Conservation (phyloP, 139 green algal species). For the Haematococcus sp. region DNA sequence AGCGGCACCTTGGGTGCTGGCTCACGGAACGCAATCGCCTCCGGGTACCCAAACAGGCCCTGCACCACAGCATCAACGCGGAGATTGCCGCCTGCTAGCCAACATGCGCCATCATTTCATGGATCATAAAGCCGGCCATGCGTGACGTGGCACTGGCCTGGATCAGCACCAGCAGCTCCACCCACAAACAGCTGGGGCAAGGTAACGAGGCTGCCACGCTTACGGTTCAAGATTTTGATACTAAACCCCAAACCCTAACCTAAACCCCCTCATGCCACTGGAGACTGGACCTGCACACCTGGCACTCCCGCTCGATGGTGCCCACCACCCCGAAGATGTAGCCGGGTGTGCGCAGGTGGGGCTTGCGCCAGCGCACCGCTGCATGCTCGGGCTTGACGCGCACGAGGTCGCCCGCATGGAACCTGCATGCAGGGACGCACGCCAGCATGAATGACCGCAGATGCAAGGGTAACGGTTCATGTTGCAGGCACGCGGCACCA, state of each 20-base stretch:
- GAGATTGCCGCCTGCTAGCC: too few species aligned
- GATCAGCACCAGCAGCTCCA: too few species aligned
- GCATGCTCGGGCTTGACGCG: constrained; percentile 36
- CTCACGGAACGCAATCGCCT: constrained; percentile 27
- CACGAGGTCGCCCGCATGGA: constrained; percentile 26
- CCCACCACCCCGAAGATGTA: constrained; percentile 42
- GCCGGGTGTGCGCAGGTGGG: constrained; percentile 47
- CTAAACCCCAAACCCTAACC: too few species aligned
- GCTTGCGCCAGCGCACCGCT: constrained; percentile 29
- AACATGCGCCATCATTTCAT: too few species aligned
- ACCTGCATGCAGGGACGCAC: constrained; percentile 8
- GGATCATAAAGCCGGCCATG: too few species aligned
- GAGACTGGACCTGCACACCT: not conserved
- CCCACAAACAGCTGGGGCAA: too few species aligned
- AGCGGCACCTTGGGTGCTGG: constrained; percentile 16
- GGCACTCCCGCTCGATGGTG: constrained; percentile 17
- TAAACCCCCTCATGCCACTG: too few species aligned
- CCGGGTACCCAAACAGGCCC: constrained; percentile 31
- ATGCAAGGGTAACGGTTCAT: not conserved
- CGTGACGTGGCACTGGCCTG: too few species aligned
- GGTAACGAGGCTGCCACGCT: too few species aligned
- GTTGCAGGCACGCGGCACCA: not conserved
- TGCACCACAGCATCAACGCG: not conserved
- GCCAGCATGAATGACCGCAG: not conserved
- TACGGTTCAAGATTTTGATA: too few species aligned